These are phyloP conservation scores for Apiotrichum laibachii DNA, from an alignment of 1,284 basidiomycete species.

Conservation along the genomic window DNA sequence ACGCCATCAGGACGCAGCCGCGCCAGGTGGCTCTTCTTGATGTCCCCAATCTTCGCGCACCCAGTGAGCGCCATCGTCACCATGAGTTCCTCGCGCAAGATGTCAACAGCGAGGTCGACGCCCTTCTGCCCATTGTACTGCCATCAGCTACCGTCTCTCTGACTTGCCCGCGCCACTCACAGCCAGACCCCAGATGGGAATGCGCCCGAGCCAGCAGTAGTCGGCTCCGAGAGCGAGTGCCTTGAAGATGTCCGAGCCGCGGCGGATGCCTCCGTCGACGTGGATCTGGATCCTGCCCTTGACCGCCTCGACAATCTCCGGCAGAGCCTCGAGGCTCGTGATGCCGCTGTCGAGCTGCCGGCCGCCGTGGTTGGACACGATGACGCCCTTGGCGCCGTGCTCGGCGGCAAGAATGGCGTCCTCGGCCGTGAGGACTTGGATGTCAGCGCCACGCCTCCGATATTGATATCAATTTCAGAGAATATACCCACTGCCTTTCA, in stretches of 20 bases:
- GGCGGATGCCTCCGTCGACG: conserved; percentile 38
- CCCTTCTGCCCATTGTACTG: conserved; percentile 24
- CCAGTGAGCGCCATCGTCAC: conserved; percentile 26
- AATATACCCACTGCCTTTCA: conserved; percentile 28
- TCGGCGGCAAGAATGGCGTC: conserved; percentile 36
- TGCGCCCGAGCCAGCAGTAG: conserved; percentile 30
- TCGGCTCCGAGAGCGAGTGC: conserved; percentile 41
- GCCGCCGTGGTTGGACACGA: conserved; percentile 38
- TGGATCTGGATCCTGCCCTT: conserved; percentile 34
- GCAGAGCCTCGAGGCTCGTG: conserved; percentile 28
- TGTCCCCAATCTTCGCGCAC: conserved; percentile 22
- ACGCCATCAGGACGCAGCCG: conserved; percentile 16
- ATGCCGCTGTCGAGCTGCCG: conserved; percentile 40
- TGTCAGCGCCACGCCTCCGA: neutral
- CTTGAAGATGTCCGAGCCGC: conserved; percentile 39
- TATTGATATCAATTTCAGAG: neutral
- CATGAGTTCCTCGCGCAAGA: conserved; percentile 26
- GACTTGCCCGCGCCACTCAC: neutral
- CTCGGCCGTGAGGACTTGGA: conserved; percentile 24
- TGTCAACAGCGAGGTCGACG: conserved; percentile 20
- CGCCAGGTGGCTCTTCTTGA: conserved; percentile 19
- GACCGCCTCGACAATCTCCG: conserved; percentile 29
- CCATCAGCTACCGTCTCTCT: neutral
- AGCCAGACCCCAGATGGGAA: conserved; percentile 30
- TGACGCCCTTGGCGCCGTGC: conserved; percentile 30